phyloP scores from a whole-genome alignment of 2,329 filamentous ascomycete species.

The Colletotrichum falcatum region DNA sequence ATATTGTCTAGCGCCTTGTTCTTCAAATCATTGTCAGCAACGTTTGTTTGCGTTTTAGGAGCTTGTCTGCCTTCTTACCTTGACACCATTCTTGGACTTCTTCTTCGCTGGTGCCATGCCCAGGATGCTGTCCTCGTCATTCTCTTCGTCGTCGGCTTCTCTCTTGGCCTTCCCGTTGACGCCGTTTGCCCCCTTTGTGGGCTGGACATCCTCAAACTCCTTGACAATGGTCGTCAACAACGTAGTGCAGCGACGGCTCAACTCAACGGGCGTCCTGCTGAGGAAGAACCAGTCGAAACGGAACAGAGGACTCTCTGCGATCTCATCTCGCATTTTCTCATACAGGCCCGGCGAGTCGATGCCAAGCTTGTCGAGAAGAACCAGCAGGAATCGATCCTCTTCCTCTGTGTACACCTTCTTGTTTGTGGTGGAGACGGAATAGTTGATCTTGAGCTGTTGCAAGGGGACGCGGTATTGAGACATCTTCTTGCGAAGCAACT shows the following conservation, averaged over 20 bases:
- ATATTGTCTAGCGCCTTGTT: conserved; percentile 94
- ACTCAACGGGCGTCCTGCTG: conserved; percentile 91
- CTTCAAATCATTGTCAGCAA: conserved; percentile 58
- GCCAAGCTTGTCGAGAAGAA: conserved; percentile 91
- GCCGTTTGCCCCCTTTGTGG: conserved; percentile 65
- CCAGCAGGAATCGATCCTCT: conserved; percentile 94
- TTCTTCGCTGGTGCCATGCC: conserved; percentile 91
- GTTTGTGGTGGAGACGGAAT: conserved; percentile 98
- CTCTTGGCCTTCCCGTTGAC: conserved; percentile 79
- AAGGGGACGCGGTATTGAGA: conserved; percentile 95
- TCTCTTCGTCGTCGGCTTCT: conserved; percentile 82
- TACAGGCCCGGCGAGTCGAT: conserved; percentile 92
- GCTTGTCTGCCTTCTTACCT: conserved; percentile 67
- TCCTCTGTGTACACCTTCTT: conserved; percentile 99
- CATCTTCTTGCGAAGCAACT: conserved; percentile 95
- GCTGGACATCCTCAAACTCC: conserved; percentile 83
- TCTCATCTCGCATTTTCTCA: conserved; percentile 96
- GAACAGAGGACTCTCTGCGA: conserved; percentile 93
- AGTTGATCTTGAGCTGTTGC: conserved; percentile 98
- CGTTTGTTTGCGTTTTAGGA: conserved; percentile 7
- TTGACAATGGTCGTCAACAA: conserved; percentile 93
- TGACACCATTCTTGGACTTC: conserved; percentile 89
- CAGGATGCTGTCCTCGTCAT: conserved; percentile 84
- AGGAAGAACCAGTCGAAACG: conserved; percentile 99
- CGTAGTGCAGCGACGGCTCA: conserved; percentile 92